These are phyloP conservation scores for Venturiaceae sp. DNA, from an alignment of 2,329 filamentous ascomycete species.

Conservation along the genomic window DNA sequence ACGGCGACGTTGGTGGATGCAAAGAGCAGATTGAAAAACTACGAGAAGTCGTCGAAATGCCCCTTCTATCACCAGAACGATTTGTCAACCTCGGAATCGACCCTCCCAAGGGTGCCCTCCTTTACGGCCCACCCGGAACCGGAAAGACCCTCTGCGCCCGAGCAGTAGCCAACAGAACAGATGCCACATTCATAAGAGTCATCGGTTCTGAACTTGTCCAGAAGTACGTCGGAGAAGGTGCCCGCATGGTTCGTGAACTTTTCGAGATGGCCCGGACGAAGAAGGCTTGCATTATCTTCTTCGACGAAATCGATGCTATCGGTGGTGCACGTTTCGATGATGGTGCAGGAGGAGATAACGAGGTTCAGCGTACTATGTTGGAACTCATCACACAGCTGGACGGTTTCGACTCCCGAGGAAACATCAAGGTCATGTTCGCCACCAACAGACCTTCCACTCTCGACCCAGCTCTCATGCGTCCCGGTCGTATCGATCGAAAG, in stretches of 20 bases:
- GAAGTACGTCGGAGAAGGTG: slow-evolving; percentile 97
- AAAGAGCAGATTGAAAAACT: slow-evolving; percentile 99
- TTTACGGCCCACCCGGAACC: slow-evolving; percentile 96
- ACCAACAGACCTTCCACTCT: slow-evolving; percentile 94
- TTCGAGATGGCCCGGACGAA: slow-evolving; percentile 99
- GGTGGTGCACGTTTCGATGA: slow-evolving; percentile 95
- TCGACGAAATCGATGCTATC: slow-evolving; percentile 95
- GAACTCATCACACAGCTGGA: slow-evolving; percentile 95
- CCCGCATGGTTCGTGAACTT: slow-evolving; percentile 94
- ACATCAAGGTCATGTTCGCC: slow-evolving; percentile 99
- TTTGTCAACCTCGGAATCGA: slow-evolving; percentile 99
- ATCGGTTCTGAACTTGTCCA: slow-evolving; percentile 97
- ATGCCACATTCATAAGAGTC: slow-evolving; percentile 96
- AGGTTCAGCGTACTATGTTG: slow-evolving; percentile 96
- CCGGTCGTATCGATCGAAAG: slow-evolving; percentile 95
- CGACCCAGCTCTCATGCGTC: slow-evolving; percentile 94
- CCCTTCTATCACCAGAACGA: slow-evolving; percentile 85
- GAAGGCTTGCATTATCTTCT: slow-evolving; percentile 99
- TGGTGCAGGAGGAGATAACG: slow-evolving; percentile 91
- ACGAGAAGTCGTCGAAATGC: slow-evolving; percentile 97
- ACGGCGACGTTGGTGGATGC: slow-evolving; percentile 96
- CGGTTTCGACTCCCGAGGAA: slow-evolving; percentile 90
- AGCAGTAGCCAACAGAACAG: slow-evolving; percentile 94
- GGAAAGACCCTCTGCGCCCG: slow-evolving; percentile 97
- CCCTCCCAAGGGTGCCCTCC: slow-evolving; percentile 89